phyloP scores from a whole-genome alignment of 345 rosid genomes.

The Aquilaria malaccensis region DNA sequence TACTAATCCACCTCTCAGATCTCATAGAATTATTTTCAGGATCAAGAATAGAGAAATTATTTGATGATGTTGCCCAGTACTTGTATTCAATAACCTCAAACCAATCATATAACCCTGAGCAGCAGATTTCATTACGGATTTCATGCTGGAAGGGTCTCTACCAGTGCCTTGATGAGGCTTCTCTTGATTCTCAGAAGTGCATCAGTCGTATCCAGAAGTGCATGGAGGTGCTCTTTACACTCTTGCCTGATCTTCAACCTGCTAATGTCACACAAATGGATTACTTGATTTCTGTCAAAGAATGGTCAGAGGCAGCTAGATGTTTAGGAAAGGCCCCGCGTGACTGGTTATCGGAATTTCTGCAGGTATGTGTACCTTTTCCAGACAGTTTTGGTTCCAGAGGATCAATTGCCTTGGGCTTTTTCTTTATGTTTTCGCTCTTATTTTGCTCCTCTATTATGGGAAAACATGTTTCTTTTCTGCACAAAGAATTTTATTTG shows the following conservation, averaged over 20 bases:
- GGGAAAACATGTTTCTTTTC: neutral
- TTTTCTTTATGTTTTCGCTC: neutral
- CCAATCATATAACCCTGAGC: slow-evolving; percentile 32
- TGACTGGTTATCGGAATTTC: slow-evolving; percentile 64
- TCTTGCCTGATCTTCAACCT: slow-evolving; percentile 46
- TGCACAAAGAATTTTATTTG: slow-evolving; percentile 2
- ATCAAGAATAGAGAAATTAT: slow-evolving; percentile 69
- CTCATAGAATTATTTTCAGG: slow-evolving; percentile 63
- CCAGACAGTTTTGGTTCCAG: neutral
- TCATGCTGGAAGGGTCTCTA: slow-evolving; percentile 80
- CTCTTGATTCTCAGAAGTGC: slow-evolving; percentile 48
- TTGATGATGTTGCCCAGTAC: slow-evolving; percentile 51
- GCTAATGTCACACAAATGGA: slow-evolving; percentile 18
- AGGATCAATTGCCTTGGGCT: slow-evolving; percentile 1
- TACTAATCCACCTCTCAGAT: slow-evolving; percentile 55
- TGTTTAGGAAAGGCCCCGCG: slow-evolving; percentile 62
- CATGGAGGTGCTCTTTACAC: slow-evolving; percentile 56
- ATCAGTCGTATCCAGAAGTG: slow-evolving; percentile 48
- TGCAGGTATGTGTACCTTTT: slow-evolving; percentile 43
- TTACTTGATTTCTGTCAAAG: slow-evolving; percentile 27
- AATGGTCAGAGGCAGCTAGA: slow-evolving; percentile 59
- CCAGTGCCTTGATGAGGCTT: slow-evolving; percentile 61
- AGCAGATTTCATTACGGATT: slow-evolving; percentile 45
- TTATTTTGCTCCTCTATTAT: neutral
- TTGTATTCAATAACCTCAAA: slow-evolving; percentile 37